phyloP scores from a whole-genome alignment of 2,329 filamentous ascomycete species.

The Hymenoscyphus infarciens region DNA sequence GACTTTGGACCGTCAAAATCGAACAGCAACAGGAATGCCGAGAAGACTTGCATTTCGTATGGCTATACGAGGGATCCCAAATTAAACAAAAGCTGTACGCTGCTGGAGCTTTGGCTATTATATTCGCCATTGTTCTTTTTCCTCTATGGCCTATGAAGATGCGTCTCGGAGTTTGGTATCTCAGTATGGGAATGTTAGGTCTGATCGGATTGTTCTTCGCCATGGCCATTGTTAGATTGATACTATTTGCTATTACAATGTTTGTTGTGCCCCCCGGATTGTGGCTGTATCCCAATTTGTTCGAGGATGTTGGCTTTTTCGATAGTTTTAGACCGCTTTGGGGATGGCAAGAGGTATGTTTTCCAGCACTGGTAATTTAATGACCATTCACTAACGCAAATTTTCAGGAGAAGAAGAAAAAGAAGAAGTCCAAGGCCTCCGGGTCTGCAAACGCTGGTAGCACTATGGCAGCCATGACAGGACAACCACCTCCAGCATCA shows the following conservation, averaged over 20 bases:
- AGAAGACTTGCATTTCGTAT: conserved; percentile 91
- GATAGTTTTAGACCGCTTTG: conserved; percentile 94
- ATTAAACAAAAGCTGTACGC: conserved; percentile 93
- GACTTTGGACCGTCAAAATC: conserved; percentile 91
- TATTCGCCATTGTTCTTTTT: conserved; percentile 90
- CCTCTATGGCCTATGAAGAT: conserved; percentile 92
- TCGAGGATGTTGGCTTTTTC: conserved; percentile 97
- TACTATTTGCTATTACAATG: conserved; percentile 90
- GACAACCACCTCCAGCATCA: conserved; percentile 34
- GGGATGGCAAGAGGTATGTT: conserved; percentile 92
- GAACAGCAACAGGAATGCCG: conserved; percentile 90
- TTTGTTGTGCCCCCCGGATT: conserved; percentile 80
- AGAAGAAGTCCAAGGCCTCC: conserved; percentile 35
- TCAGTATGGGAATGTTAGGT: conserved; percentile 89
- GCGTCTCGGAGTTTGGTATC: conserved; percentile 92
- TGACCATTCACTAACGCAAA: conserved; percentile 10
- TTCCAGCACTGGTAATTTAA: not conserved
- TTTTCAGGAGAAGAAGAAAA: conserved; percentile 35
- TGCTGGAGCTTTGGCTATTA: conserved; percentile 72
- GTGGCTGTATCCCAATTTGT: conserved; percentile 98
- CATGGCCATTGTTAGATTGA: conserved; percentile 96
- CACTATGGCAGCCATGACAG: conserved; percentile 33
- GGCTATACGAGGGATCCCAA: conserved; percentile 92
- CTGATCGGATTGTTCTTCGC: conserved; percentile 90
- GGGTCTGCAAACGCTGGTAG: conserved; percentile 32